Conservation (phyloP, 805 yeast species). For the Tanozyma kutaoensis region DNA sequence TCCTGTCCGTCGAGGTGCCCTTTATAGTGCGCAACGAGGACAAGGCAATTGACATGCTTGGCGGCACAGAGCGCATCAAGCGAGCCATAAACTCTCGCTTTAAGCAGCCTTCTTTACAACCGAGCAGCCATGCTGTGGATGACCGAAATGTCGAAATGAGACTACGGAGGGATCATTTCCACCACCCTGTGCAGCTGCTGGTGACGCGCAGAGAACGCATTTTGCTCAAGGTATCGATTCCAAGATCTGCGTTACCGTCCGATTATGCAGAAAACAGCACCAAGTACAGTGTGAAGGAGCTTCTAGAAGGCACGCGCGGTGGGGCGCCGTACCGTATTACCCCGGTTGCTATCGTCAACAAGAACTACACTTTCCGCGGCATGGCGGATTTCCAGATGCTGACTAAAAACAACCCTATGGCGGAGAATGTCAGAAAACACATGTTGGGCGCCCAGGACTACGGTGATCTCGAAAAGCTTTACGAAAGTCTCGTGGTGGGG, state of each 20-base stretch:
- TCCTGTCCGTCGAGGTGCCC: conserved; percentile 70
- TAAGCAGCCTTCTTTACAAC: conserved; percentile 9
- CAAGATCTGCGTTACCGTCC: conserved; percentile 34
- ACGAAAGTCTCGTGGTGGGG: conserved; percentile 12
- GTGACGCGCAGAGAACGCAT: conserved; percentile 41
- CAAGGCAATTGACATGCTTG: conserved; percentile 56
- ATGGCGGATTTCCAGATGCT: conserved; percentile 79
- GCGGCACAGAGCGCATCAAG: conserved; percentile 37
- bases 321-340: conserved; percentile 25
- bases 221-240: conserved; percentile 44
- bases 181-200: conserved; percentile 54
- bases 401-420: conserved; percentile 35
- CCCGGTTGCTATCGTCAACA: conserved; percentile 57
- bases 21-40: conserved; percentile 48
- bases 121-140: conserved; percentile 10
- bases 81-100: conserved; percentile 24
- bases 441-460: conserved; percentile 12
- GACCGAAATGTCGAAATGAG: conserved; percentile 27
- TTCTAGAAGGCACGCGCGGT: conserved; percentile 12
- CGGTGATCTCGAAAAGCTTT: conserved; percentile 12
- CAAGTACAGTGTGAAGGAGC: conserved; percentile 28
- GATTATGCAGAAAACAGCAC: conserved; percentile 17
- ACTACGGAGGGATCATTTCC: conserved; percentile 27
- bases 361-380: conserved; percentile 66
- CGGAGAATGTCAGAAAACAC: conserved; percentile 14